Percentiles rank a stretch among this genome's conserved stretches.
phyloP scores from a whole-genome alignment of 2,329 filamentous ascomycete species.

The Didymella keratinophila region DNA sequence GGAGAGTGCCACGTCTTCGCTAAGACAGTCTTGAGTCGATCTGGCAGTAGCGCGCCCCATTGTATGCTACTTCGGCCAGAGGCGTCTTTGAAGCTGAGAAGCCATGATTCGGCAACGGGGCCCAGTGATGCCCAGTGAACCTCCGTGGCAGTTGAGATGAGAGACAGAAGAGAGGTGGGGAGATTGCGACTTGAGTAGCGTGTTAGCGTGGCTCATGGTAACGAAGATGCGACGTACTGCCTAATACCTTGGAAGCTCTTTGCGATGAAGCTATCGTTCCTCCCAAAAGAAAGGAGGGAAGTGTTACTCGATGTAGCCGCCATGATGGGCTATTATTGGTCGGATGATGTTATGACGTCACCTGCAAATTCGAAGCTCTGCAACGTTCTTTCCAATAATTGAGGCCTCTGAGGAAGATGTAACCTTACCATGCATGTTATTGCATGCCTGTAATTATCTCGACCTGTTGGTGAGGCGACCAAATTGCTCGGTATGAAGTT shows the following conservation, averaged over 20 bases:
- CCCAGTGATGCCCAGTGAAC: slow-evolving; percentile 46
- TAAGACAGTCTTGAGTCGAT: slow-evolving; percentile 32
- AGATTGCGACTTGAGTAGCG: slow-evolving; percentile 36
- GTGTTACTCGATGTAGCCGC: slow-evolving; percentile 30
- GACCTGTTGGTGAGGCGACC: slow-evolving; percentile 19
- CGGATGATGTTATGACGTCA: slow-evolving; percentile 40
- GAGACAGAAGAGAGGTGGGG: slow-evolving; percentile 36
- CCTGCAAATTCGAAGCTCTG: background rate
- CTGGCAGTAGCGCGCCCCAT: slow-evolving; percentile 39
- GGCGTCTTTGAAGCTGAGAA: slow-evolving; percentile 42
- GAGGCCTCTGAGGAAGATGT: background rate
- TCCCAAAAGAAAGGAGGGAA: slow-evolving; percentile 48
- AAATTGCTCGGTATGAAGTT: slow-evolving; percentile 12
- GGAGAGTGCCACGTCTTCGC: slow-evolving; percentile 39
- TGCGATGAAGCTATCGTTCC: slow-evolving; percentile 44
- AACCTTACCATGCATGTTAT: background rate
- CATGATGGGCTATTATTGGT: slow-evolving; percentile 44
- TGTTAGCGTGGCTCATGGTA: slow-evolving; percentile 6
- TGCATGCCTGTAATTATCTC: background rate
- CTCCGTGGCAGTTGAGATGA: slow-evolving; percentile 40
- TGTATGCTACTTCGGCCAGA: slow-evolving; percentile 37
- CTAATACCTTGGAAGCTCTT: slow-evolving; percentile 42
- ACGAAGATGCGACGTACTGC: slow-evolving; percentile 33
- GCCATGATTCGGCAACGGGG: slow-evolving; percentile 42
- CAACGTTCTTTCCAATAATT: background rate